Evolutionary conservation across 805 yeast genomes (phyloP).

Genomic region (Torulaspora gathmanii): DNA sequence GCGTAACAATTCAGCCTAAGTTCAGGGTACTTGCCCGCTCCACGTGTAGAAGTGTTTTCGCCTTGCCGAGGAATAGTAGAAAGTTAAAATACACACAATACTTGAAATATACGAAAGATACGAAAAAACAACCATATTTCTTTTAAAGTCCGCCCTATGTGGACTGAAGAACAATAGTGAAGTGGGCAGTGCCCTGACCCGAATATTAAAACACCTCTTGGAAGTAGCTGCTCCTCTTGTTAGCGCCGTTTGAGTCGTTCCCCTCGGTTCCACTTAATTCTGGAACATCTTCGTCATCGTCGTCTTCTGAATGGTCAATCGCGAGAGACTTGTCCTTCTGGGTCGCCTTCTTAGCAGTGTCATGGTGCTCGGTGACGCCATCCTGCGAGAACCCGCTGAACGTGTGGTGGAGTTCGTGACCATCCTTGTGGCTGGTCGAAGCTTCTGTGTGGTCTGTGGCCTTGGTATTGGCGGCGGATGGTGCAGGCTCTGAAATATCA

Average conservation of each 20-base stretch:
- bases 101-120: slow-evolving; percentile 1
- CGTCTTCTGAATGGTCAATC: slow-evolving; percentile 16
- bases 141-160: not conserved
- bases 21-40: not conserved
- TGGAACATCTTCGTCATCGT: slow-evolving; percentile 8
- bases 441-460: not conserved
- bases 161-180: not conserved
- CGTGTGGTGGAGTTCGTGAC: slow-evolving; percentile 16
- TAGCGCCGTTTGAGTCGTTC: slow-evolving; percentile 7
- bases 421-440: not conserved
- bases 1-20: not conserved
- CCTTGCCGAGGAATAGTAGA: not conserved
- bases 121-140: not conserved
- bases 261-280: slow-evolving; percentile 13
- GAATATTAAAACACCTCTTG: slow-evolving; percentile 27
- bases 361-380: slow-evolving; percentile 17
- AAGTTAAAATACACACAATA: not conserved
- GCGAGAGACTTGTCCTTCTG: slow-evolving; percentile 1
- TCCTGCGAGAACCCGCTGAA: slow-evolving; percentile 33
- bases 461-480: not conserved
- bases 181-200: no score
- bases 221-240: slow-evolving; percentile 23
- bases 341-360: slow-evolving; percentile 10
- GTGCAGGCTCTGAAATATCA: not conserved
- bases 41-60: slow-evolving; percentile 4